These are phyloP conservation scores for Thermothelomyces thermophilus DNA, from an alignment of 2,329 filamentous ascomycete species.

Conservation along the genomic window DNA sequence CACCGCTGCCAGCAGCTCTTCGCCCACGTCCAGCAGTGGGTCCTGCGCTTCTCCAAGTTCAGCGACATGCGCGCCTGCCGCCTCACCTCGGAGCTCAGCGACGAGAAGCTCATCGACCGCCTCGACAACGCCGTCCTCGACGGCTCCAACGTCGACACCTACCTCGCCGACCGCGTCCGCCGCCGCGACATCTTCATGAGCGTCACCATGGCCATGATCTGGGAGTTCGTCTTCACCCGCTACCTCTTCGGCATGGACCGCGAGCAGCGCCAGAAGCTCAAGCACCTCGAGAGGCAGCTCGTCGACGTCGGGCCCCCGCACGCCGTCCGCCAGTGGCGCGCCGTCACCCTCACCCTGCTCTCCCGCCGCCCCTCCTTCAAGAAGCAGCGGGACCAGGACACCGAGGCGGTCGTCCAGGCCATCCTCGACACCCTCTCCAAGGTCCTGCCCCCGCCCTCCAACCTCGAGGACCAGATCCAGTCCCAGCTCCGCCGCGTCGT, in stretches of 20 bases:
- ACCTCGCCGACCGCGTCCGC: constrained; percentile 79
- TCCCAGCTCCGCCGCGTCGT: constrained; percentile 83
- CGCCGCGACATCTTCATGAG: constrained; percentile 97
- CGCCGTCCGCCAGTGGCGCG: constrained; percentile 96
- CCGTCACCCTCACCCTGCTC: constrained; percentile 85
- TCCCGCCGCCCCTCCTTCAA: constrained; percentile 74
- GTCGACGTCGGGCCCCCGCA: constrained; percentile 77
- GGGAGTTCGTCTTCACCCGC: constrained; percentile 96
- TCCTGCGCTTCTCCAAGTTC: constrained; percentile 94
- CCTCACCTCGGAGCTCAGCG: constrained; percentile 73
- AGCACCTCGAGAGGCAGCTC: constrained; percentile 86
- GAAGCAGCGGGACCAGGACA: constrained; percentile 78
- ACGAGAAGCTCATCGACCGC: constrained; percentile 88
- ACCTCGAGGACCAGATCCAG: constrained; percentile 73
- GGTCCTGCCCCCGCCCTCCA: constrained; percentile 78
- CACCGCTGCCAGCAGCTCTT: constrained; percentile 89
- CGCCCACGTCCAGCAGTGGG: constrained; percentile 95
- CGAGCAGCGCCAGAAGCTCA: constrained; percentile 95
- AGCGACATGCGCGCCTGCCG: constrained; percentile 88
- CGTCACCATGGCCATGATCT: constrained; percentile 98
- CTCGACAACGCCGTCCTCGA: constrained; percentile 93
- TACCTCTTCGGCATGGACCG: constrained; percentile 98
- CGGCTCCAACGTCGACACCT: constrained; percentile 83
- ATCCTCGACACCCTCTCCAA: constrained; percentile 77
- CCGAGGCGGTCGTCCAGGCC: constrained; percentile 89